Base-by-base conservation (phyloP, 192 early-diverging fungal genomes). In the Tieghemiomyces parasiticus region DNA sequence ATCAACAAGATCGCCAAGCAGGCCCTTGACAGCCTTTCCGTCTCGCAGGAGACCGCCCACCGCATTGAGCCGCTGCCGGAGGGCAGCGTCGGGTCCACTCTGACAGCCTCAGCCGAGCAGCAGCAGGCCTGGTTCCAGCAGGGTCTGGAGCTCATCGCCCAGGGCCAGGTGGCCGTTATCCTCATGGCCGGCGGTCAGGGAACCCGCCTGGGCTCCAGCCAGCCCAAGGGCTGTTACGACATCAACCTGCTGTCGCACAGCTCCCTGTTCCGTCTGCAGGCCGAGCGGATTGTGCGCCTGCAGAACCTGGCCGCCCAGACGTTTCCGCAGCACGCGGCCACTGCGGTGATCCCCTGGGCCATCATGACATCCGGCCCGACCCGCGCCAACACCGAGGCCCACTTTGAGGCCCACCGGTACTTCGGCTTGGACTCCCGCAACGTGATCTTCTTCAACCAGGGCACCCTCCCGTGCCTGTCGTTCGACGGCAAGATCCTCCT, bases 331-430 rank as follows among this genome's bases (percentile, higher is more conserved):
- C 61, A 71, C n/a, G 45, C 61, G 4, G 63, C 76, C n/a, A 72
- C 85, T 16, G 62, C 67, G 35, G 75, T 83, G 26, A 92, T 98
- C 58, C 93, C 95, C 9, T 98, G 94, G 94, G 94, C 94, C 68
- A 82, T 99, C 65, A 99, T 99, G 95, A 93, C 92, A 48, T 92
- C 90, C 44, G 94, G 89, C 9, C 95, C 95, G 20, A 99, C 95
- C 24, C 77, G 84, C 52, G 70, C 56, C 0, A 82, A 89, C 20
- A 95, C 94, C 16, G 78, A 80, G 46, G 58, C 66, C 14, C 88
- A 81, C 70, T 99, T 99, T 73, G 75, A 79, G 53, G 67, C 87
- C 46, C 55, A 90, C 68, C 71, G 80, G 53, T 97, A 79, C 76
- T 99, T 95, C 84, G 95, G 95, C 26, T 71, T 99, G 35, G 70